phyloP scores from a whole-genome alignment of 306 rosid species.

The Gillenia trifoliata region DNA sequence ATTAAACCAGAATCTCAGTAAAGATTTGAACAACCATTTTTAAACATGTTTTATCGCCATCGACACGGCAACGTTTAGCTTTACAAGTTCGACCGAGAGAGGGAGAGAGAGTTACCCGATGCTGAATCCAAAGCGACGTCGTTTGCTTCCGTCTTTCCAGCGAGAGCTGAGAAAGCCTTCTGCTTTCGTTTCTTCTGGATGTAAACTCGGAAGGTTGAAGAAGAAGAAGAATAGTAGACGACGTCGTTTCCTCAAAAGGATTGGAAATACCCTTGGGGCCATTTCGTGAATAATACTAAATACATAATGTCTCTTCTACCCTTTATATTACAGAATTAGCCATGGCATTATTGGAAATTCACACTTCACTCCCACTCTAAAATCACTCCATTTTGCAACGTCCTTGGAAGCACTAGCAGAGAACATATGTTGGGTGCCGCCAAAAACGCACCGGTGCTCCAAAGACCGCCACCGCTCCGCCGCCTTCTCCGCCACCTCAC shows the following conservation, averaged over 20 bases:
- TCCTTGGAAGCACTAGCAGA: background rate
- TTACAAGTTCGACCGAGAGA: background rate
- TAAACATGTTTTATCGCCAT: background rate
- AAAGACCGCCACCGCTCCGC: background rate
- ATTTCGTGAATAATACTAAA: background rate
- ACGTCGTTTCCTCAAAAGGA: no score
- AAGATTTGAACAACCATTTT: background rate
- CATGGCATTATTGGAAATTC: background rate
- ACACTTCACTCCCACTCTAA: background rate
- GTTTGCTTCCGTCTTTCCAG: background rate
- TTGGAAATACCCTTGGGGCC: no score
- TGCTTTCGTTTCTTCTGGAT: background rate
- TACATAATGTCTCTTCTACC: background rate
- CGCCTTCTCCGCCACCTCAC: constrained; percentile 4
- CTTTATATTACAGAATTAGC: background rate
- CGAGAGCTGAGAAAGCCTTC: background rate
- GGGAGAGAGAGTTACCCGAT: background rate
- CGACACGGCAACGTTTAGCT: background rate
- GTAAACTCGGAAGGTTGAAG: background rate
- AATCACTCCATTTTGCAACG: background rate
- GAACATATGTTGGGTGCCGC: background rate
- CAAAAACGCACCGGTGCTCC: background rate
- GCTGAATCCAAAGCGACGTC: background rate
- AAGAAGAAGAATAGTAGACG: no score
- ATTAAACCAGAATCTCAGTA: background rate